Base-by-base conservation (phyloP, 768 basidiomycete genomes). In the Lenzites betulinus region DNA sequence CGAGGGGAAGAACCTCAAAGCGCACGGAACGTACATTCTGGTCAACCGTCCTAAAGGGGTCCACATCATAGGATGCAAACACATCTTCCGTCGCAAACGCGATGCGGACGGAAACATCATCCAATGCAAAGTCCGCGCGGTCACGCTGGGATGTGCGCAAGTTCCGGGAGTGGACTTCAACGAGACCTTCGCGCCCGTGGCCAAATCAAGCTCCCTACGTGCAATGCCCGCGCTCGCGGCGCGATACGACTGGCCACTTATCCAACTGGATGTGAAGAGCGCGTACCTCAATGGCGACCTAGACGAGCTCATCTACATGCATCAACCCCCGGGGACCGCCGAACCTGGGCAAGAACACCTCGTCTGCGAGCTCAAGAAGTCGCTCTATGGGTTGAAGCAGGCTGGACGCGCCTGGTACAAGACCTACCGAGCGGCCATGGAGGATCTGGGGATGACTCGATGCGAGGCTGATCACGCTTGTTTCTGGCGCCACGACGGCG, bases 211-310 rank as follows among this genome's bases (percentile, higher is more conserved):
- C n/a, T 71, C 71, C 2, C 64, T 73, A 44, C 68, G 70, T 3
- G 61, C 68, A 0, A 23, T 75, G 11, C 64, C 75, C 3, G 69
- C 75, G 11, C n/a, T 74, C 18, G 63, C 63, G 5, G 74, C 74
- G 3, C 6, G 48, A 0, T 35, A 58, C 13, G 66, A 69, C 53
- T 70, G 68, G 55, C 67, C 71, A 3, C 53, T 77, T 1, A 67
- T 72, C 9, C 73, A 75, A 57, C 48, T 76, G 16, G 73, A 77
- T 53, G 63, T 78, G 22, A 74, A 75, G 38, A 64, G 65, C 0
- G 74, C 70, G 1, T 73, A 68, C 51, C 69, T 74, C 30, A 64
- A 72, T 42, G 63, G 66, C 2, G 58, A 66, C 2, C 48, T 66
- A 23, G 62, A 71, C 8, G 65, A 68, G 42, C 25, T 48, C 39